Evolutionary conservation across 1,139 yeast genomes (phyloP).

Genomic region (Protomyces lactucae-debilis): DNA sequence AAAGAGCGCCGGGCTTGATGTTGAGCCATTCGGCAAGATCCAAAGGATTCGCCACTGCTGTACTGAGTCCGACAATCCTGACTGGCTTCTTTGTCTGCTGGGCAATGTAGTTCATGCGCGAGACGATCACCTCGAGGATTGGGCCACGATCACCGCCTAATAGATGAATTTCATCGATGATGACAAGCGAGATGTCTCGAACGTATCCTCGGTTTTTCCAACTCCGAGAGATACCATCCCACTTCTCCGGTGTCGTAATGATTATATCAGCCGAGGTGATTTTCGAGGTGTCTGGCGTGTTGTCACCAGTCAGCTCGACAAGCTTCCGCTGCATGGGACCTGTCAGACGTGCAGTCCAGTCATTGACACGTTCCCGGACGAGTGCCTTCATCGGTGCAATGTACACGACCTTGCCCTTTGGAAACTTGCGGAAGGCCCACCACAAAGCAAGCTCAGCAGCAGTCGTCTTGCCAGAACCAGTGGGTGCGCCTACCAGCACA

Average conservation of each 20-base stretch:
- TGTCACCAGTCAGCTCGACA: constrained; percentile 95
- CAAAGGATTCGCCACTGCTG: constrained; percentile 95
- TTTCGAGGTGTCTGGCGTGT: constrained; percentile 80
- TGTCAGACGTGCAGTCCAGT: constrained; percentile 75
- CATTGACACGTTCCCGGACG: constrained; percentile 93
- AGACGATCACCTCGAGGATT: constrained; percentile 94
- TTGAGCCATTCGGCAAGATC: constrained; percentile 99
- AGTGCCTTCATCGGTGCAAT: constrained; percentile 99
- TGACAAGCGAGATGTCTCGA: constrained; percentile 80
- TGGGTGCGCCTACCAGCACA: constrained; percentile 94
- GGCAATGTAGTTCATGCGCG: constrained; percentile 91
- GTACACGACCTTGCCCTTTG: constrained; percentile 44
- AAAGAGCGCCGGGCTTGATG: constrained; percentile 71
- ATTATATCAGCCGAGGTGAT: constrained; percentile 88
- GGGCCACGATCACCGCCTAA: constrained; percentile 98
- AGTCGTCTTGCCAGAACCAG: constrained; percentile 97
- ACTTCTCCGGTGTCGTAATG: constrained; percentile 95
- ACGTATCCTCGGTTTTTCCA: constrained; percentile 96
- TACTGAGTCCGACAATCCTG: constrained; percentile 85
- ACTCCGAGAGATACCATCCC: constrained; percentile 96
- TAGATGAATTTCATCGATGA: constrained; percentile 97
- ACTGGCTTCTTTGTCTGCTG: constrained; percentile 70
- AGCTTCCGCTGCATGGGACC: constrained; percentile 58
- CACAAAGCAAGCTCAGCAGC: constrained; percentile 96
- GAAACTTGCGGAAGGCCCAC: constrained; percentile 47